phyloP scores from a whole-genome alignment of 257 asterid species.

The Solanum clarkiae region DNA sequence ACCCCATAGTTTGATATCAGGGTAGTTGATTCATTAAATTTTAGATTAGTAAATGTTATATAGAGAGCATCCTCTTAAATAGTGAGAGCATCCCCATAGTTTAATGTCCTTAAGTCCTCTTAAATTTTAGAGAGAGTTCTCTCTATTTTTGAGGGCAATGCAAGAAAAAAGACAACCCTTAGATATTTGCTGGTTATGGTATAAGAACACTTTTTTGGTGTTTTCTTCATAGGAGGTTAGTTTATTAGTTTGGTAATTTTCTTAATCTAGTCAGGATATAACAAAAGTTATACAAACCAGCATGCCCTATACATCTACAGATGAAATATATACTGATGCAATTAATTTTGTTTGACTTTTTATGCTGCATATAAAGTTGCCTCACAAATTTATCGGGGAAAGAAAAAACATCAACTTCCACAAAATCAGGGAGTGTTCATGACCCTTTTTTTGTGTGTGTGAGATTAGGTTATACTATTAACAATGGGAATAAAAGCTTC shows the following conservation, averaged over 20 bases:
- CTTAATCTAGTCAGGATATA: background rate
- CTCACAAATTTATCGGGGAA: background rate
- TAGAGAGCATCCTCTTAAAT: background rate
- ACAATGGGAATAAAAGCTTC: background rate
- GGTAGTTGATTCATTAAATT: background rate
- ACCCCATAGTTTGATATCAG: background rate
- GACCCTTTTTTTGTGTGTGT: background rate
- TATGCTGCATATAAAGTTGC: background rate
- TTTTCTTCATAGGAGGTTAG: background rate
- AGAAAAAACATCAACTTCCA: background rate
- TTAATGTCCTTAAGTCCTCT: background rate
- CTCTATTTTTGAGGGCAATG: background rate
- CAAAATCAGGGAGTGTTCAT: background rate
- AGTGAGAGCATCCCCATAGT: background rate
- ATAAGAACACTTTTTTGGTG: background rate
- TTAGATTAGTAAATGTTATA: background rate
- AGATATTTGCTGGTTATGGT: background rate
- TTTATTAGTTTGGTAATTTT: background rate
- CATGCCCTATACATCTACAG: background rate
- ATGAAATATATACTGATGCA: background rate
- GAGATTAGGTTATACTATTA: background rate
- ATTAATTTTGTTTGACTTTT: background rate
- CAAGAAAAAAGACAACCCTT: background rate
- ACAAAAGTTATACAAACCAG: background rate
- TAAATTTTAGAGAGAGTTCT: background rate